phyloP scores from a whole-genome alignment of 176 grass and related monocot genomes.

The Thalia dealbata region DNA sequence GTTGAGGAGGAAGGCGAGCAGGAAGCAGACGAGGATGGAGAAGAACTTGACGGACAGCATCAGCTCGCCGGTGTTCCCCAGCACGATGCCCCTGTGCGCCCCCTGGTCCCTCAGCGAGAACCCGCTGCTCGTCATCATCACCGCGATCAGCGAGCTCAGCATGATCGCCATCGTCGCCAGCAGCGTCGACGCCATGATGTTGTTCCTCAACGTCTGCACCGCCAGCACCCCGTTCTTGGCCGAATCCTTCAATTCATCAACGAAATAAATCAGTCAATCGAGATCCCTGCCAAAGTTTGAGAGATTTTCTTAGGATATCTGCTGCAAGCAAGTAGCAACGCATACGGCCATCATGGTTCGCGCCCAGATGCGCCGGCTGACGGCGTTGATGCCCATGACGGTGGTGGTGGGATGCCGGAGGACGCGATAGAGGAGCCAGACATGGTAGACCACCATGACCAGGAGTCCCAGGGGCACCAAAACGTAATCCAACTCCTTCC shows the following conservation, averaged over 20 bases:
- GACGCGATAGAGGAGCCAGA: constrained; percentile 59
- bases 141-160: constrained; percentile 65
- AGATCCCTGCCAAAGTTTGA: too few relatives aligned
- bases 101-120: neutral
- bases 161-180: constrained; percentile 64
- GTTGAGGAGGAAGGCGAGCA: constrained; percentile 73
- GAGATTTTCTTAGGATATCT: too few relatives aligned
- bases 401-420: constrained; percentile 40
- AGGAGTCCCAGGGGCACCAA: constrained; percentile 32
- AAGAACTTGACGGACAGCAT: constrained; percentile 50
- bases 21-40: constrained; percentile 66
- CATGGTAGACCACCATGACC: constrained; percentile 30
- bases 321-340: too few relatives aligned
- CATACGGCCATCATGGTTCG: constrained; percentile 43
- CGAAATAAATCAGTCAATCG: neutral
- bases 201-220: constrained; percentile 84
- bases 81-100: neutral
- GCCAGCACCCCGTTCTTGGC: constrained; percentile 61
- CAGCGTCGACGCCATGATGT: constrained; percentile 88
- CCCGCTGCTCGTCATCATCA: constrained; percentile 37
- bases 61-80: constrained; percentile 23
- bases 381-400: constrained; percentile 67
- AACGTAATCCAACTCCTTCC: constrained; percentile 25
- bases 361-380: constrained; percentile 82
- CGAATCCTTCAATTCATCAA: constrained; percentile 29